phyloP scores from a whole-genome alignment of 1,139 yeast species.

The Diutina pseudorugosa region DNA sequence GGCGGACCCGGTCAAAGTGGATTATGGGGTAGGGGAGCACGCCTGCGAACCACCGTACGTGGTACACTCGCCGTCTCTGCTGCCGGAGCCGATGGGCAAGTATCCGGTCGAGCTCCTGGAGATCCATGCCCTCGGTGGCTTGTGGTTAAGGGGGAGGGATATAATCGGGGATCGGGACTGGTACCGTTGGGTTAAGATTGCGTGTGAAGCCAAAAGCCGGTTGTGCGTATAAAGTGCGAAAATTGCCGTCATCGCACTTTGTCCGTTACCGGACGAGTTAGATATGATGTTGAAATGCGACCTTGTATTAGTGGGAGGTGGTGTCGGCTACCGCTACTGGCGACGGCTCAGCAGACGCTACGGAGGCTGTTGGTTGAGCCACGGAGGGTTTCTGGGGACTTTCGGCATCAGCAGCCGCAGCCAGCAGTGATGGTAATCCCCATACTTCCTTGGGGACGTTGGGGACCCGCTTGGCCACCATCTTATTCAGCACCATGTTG shows the following conservation, averaged over 20 bases:
- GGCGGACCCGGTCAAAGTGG: conserved; percentile 16
- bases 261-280: no score
- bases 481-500: conserved; percentile 8
- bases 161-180: background rate
- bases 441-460: background rate
- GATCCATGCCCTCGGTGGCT: background rate
- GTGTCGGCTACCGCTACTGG: no score
- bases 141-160: no score
- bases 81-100: background rate
- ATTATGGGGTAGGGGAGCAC: conserved; percentile 19
- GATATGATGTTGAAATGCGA: no score
- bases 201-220: background rate
- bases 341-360: no score
- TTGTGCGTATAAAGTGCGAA: no score
- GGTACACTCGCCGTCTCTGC: background rate
- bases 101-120: background rate
- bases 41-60: conserved; percentile 11
- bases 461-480: background rate
- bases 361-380: no score
- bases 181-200: background rate
- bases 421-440: background rate
- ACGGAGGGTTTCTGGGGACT: no score
- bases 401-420: no score
- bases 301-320: no score
- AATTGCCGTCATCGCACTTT: no score